Percentiles rank a stretch among this genome's conserved stretches.
Conservation (phyloP, 768 basidiomycete species). For the Leccinum broughii region DNA sequence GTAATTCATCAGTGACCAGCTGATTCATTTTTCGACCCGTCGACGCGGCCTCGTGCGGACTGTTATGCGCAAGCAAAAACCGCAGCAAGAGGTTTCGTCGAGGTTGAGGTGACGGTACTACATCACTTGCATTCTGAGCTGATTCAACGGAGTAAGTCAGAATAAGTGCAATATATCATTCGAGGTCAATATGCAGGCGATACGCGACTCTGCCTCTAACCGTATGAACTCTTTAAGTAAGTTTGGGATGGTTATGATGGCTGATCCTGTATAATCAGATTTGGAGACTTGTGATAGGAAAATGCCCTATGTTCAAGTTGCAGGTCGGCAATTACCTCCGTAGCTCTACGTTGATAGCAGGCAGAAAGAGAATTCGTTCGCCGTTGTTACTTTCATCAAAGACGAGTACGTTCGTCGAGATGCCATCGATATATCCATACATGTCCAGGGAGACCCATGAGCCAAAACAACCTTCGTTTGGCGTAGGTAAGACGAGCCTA, state of each 20-base stretch:
- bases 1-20: background rate
- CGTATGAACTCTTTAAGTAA: background rate
- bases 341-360: constrained; percentile 14
- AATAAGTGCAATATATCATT: background rate
- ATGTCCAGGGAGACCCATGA: constrained; percentile 23
- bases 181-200: background rate
- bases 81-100: background rate
- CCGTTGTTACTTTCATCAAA: background rate
- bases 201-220: background rate
- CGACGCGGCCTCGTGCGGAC: background rate
- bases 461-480: constrained; percentile 22
- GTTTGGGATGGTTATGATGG: background rate
- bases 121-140: background rate
- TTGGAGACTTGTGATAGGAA: background rate
- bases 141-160: background rate
- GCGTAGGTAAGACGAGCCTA: constrained; percentile 19
- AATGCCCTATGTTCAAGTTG: background rate
- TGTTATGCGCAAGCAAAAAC: background rate
- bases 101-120: background rate
- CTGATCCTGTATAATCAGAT: background rate
- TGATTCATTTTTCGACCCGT: too few relatives aligned
- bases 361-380: constrained; percentile 14
- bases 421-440: constrained; percentile 28
- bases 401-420: constrained; percentile 22
- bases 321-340: constrained; percentile 3